These are phyloP conservation scores for Mycena olivaceomarginata DNA, from an alignment of 768 basidiomycete species.

Conservation along the genomic window DNA sequence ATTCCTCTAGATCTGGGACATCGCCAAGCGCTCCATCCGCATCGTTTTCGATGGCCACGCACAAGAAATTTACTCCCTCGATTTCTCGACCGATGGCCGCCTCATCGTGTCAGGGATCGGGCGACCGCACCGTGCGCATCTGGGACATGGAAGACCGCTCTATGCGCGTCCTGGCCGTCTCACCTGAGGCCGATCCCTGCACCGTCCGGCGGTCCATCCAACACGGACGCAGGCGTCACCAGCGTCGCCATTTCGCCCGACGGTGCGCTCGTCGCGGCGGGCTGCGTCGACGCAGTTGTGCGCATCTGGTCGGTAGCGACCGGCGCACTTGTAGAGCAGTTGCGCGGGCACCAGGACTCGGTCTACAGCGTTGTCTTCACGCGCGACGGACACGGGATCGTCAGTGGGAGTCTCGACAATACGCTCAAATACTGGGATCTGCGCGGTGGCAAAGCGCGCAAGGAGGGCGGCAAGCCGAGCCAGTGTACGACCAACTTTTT, in stretches of 20 bases:
- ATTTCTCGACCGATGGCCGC: slow-evolving; percentile 86
- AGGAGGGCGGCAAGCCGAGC: slow-evolving; percentile 62
- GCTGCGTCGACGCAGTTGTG: slow-evolving; percentile 73
- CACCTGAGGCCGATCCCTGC: slow-evolving; percentile 34
- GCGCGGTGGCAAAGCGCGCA: slow-evolving; percentile 70
- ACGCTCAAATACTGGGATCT: slow-evolving; percentile 94
- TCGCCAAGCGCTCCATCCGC: slow-evolving; percentile 82
- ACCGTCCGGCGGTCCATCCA: slow-evolving; percentile 39
- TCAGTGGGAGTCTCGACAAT: slow-evolving; percentile 94
- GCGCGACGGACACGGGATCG: slow-evolving; percentile 92
- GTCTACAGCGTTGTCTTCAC: slow-evolving; percentile 96
- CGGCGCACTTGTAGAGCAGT: slow-evolving; percentile 79
- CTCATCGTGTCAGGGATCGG: slow-evolving; percentile 89
- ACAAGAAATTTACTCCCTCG: slow-evolving; percentile 95
- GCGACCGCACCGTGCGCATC: slow-evolving; percentile 63
- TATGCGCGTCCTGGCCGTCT: slow-evolving; percentile 46
- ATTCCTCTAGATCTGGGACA: slow-evolving; percentile 88
- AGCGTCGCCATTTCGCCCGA: slow-evolving; percentile 79
- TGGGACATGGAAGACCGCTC: slow-evolving; percentile 53
- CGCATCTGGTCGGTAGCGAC: slow-evolving; percentile 79
- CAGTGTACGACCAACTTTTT: slow-evolving; percentile 82
- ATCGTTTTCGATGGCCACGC: slow-evolving; percentile 89
- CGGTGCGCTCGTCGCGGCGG: slow-evolving; percentile 69
- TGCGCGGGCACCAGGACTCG: slow-evolving; percentile 88
- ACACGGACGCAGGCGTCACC: slow-evolving; percentile 74